phyloP scores from a whole-genome alignment of 441 rosid species.

The Croton setiger region DNA sequence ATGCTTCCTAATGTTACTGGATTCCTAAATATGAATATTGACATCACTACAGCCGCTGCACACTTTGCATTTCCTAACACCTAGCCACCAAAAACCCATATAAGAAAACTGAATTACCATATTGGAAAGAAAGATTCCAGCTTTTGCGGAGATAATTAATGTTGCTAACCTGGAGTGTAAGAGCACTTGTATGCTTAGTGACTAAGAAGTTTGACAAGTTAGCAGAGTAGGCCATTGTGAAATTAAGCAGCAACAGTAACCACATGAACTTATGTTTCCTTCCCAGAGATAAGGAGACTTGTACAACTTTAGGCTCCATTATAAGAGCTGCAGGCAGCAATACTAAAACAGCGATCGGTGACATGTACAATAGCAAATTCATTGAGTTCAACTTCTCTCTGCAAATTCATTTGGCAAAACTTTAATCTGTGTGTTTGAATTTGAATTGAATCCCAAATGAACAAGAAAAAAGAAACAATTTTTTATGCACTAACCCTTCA shows the following conservation, averaged over 20 bases:
- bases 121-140: neutral
- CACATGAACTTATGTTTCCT: constrained; percentile 64
- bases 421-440: too few relatives aligned
- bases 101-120: too few relatives aligned
- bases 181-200: constrained; percentile 88
- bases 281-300: constrained; percentile 51
- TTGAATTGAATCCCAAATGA: too few relatives aligned
- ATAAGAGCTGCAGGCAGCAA: constrained; percentile 61
- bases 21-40: constrained; percentile 78
- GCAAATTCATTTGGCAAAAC: constrained; percentile 12
- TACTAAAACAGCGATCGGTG: constrained; percentile 79
- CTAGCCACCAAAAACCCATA: constrained; percentile 33
- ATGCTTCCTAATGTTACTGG: constrained; percentile 84
- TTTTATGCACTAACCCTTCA: constrained; percentile 58
- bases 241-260: constrained; percentile 70
- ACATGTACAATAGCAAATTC: constrained; percentile 91
- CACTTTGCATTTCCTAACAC: constrained; percentile 97
- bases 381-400: constrained; percentile 94
- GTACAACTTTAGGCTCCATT: constrained; percentile 82
- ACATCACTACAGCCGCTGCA: constrained; percentile 94
- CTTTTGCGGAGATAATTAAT: neutral
- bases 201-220: constrained; percentile 94
- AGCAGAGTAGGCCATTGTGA: constrained; percentile 79
- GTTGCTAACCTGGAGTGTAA: constrained; percentile 78
- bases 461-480: too few relatives aligned